Conservation (phyloP, 495 filamentous ascomycete species). For the Trichoderma asperelloides region DNA sequence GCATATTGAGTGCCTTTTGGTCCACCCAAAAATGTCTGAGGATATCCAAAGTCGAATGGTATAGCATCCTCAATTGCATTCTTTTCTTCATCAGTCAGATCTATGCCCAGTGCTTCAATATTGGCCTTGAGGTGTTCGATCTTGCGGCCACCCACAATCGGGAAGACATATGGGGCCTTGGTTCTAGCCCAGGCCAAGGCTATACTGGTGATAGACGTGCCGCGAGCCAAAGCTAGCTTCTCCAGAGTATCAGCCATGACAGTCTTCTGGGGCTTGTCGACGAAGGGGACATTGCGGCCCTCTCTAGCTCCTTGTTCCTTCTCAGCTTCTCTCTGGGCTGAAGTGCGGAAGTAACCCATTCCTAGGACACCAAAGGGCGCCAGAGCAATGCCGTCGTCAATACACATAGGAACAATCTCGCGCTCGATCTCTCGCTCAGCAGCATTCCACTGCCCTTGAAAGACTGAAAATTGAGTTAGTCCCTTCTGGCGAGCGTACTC, state of each 20-base stretch:
- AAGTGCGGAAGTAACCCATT: slow-evolving; percentile 40
- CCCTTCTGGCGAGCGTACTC: slow-evolving; percentile 51
- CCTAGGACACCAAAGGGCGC: slow-evolving; percentile 48
- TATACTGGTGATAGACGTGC: slow-evolving; percentile 31
- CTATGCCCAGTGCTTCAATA: slow-evolving; percentile 48
- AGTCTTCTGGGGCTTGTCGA: slow-evolving; percentile 33
- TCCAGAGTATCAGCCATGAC: slow-evolving; percentile 38
- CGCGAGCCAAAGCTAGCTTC: slow-evolving; percentile 43
- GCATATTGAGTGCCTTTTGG: slow-evolving; percentile 25
- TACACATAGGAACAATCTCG: slow-evolving; percentile 48
- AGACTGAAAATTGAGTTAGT: slow-evolving; percentile 53
- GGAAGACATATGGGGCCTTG: slow-evolving; percentile 45
- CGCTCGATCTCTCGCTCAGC: slow-evolving; percentile 45
- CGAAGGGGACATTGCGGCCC: slow-evolving; percentile 22
- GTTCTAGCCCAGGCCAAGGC: slow-evolving; percentile 48
- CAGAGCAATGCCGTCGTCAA: slow-evolving; percentile 48
- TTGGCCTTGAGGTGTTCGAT: slow-evolving; percentile 57
- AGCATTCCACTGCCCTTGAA: slow-evolving; percentile 56
- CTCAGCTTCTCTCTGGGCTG: background rate
- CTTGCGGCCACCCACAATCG: slow-evolving; percentile 49
- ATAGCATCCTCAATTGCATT: slow-evolving; percentile 21
- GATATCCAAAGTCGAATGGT: slow-evolving; percentile 48
- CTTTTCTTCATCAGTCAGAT: slow-evolving; percentile 25
- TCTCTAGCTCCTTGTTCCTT: slow-evolving; percentile 16
- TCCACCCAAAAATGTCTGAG: slow-evolving; percentile 36